These are phyloP conservation scores for Avena atlantica DNA, from an alignment of 176 grass and related monocot genomes.

Conservation along the genomic window DNA sequence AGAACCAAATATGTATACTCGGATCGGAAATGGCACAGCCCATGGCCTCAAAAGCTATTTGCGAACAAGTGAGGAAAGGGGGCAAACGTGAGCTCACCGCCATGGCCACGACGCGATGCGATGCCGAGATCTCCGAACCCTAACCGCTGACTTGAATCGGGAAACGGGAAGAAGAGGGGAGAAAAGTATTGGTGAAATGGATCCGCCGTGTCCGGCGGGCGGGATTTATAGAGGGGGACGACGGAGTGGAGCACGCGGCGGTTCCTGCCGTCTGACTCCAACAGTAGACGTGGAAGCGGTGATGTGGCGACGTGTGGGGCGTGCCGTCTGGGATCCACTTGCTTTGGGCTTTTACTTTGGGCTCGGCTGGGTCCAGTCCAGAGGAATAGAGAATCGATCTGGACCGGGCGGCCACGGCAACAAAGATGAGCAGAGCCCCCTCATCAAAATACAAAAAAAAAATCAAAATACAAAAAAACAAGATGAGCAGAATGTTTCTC, in stretches of 20 bases:
- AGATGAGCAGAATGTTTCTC: no score
- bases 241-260: constrained; percentile 37
- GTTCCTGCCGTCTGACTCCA: constrained; percentile 6
- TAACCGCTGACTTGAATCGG: constrained; percentile 50
- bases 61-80: no score
- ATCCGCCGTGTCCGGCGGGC: constrained; percentile 4
- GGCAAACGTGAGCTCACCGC: constrained; percentile 39
- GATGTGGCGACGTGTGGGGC: constrained; percentile 47
- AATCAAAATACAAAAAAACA: no score
- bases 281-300: constrained; percentile 20
- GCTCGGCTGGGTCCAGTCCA: neutral
- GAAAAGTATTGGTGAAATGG: constrained; percentile 1
- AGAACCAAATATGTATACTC: neutral
- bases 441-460: no score
- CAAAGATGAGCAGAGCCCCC: no score
- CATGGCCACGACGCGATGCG: constrained; percentile 37
- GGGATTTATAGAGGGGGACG: constrained; percentile 25
- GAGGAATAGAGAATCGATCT: no score
- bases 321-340: neutral
- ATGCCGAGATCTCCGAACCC: constrained; percentile 48
- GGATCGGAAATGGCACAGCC: constrained; percentile 22
- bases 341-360: constrained; percentile 39
- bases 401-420: neutral
- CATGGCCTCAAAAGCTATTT: neutral
- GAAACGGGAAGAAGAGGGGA: constrained; percentile 33